These are phyloP conservation scores for Papiliotrema nemorosa DNA, from an alignment of 1,284 basidiomycete species.

Conservation along the genomic window DNA sequence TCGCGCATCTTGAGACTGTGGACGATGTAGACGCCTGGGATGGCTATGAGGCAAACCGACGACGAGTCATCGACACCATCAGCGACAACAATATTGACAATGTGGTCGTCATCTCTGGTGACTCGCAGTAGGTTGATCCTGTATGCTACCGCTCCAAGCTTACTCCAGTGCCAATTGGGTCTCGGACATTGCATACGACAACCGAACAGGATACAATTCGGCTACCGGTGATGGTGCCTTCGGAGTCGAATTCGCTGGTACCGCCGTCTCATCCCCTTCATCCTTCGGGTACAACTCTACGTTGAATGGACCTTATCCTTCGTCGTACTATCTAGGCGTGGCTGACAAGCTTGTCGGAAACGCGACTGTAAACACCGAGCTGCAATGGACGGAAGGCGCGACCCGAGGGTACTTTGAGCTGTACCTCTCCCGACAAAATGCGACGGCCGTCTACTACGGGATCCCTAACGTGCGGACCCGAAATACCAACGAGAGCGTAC, in stretches of 20 bases:
- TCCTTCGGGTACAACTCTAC: slow-evolving; percentile 56
- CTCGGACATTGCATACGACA: slow-evolving; percentile 21
- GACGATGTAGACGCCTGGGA: slow-evolving; percentile 59
- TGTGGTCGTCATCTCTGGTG: slow-evolving; percentile 60
- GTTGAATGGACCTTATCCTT: slow-evolving; percentile 13
- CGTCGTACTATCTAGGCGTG: slow-evolving; percentile 25
- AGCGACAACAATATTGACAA: slow-evolving; percentile 58
- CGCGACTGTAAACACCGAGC: slow-evolving; percentile 52
- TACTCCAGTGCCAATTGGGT: slow-evolving; percentile 17
- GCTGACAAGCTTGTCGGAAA: slow-evolving; percentile 50
- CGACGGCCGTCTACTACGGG: slow-evolving; percentile 60
- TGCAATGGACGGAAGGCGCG: slow-evolving; percentile 65
- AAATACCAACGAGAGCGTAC: slow-evolving; percentile 52
- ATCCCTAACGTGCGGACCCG: slow-evolving; percentile 58
- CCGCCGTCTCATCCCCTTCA: slow-evolving; percentile 59
- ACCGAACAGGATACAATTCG: slow-evolving; percentile 54
- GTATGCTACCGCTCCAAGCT: not conserved
- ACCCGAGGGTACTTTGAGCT: slow-evolving; percentile 64
- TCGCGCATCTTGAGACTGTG: slow-evolving; percentile 9
- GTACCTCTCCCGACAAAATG: slow-evolving; percentile 51
- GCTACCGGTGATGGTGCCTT: slow-evolving; percentile 57
- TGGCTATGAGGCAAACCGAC: slow-evolving; percentile 60
- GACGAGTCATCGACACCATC: slow-evolving; percentile 58
- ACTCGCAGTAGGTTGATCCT: slow-evolving; percentile 58
- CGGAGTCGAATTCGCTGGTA: slow-evolving; percentile 66